Percentiles rank a stretch among this genome's conserved stretches.
Evolutionary conservation across 2,329 filamentous ascomycete genomes (phyloP).

Genomic region (Cladophialophora exuberans): DNA sequence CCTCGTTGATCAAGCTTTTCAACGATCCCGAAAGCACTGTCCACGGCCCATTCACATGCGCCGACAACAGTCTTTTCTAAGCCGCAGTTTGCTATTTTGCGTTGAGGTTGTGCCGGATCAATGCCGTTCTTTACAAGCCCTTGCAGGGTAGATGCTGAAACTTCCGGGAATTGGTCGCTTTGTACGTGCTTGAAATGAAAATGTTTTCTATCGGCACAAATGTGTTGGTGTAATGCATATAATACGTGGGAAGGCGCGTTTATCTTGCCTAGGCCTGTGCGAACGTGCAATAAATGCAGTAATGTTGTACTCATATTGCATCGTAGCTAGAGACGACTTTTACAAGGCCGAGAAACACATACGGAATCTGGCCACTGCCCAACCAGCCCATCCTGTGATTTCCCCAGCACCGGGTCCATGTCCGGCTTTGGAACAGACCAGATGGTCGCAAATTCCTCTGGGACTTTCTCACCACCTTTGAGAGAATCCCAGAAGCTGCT

Average conservation of each 20-base stretch:
- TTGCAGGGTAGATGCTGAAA: no score
- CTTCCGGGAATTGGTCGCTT: no score
- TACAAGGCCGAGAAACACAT: no score
- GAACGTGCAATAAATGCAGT: no score
- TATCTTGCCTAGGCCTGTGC: no score
- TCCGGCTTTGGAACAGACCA: slow-evolving; percentile 52
- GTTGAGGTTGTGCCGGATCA: neutral
- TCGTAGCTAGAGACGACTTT: no score
- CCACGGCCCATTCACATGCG: slow-evolving; percentile 18
- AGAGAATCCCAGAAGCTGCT: slow-evolving; percentile 55
- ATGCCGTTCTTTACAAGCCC: no score
- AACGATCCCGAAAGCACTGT: slow-evolving; percentile 1
- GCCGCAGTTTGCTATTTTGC: neutral
- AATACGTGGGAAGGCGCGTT: no score
- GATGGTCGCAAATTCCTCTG: slow-evolving; percentile 46
- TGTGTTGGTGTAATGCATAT: no score
- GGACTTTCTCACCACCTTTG: slow-evolving; percentile 48
- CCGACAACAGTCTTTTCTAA: slow-evolving; percentile 18
- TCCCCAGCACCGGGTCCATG: slow-evolving; percentile 54
- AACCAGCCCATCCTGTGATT: slow-evolving; percentile 40
- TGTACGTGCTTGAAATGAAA: no score
- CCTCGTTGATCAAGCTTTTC: slow-evolving; percentile 10
- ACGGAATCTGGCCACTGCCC: slow-evolving; percentile 45
- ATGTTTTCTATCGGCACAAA: no score
- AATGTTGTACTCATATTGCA: no score